Base-by-base conservation (phyloP, 2,329 filamentous ascomycete genomes). In the Aspergillus quadrilineatus region DNA sequence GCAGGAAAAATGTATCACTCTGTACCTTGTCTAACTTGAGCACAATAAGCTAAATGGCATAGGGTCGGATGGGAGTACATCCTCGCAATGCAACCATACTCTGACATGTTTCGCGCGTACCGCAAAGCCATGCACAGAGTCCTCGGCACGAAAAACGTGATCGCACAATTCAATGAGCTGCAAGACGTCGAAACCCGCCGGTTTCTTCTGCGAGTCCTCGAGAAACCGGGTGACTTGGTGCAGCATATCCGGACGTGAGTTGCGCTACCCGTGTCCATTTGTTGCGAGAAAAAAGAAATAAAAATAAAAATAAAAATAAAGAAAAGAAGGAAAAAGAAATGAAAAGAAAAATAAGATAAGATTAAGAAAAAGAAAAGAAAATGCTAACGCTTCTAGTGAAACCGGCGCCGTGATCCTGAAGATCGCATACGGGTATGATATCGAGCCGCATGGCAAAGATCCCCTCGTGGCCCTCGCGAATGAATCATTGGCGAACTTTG, bases 81-180 rank as follows among this genome's bases (percentile, higher is more conserved):
- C 0, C 62, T 78, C 3, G 71, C 67, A 1, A 57, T 74, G 12
- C 62, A 65, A 8, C 65, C 63, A 9, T 74, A 78, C 50, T 70
- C 71, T 10, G 66, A 71, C 4, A 69, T 61, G 1, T 74, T 75
- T 28, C 71, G 69, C 14, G 67, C 65, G 0, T 73, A 78, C 22
- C 78, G 81, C 3, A 82, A 78, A 62, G 67, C 76, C 9, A 69
- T 79, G 36, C 67, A 71, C 42, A 70, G 73, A 15, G 68, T 77
- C 10, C 69, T 83, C 1, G 80, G 80, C 1, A 75, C 78, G 0
- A 77, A 76, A 34, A 57, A 63, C 0, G 60, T 69, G 0, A 70
- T 77, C 2, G 57, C 71, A 0, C 70, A 73, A 14, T 80, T 78
- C 55, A 62, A 77, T 28, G 26, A 59, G 0, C n/a, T 79, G 0